Conservation (phyloP, 1,284 basidiomycete species). For the Anthracocystis walkeri region DNA sequence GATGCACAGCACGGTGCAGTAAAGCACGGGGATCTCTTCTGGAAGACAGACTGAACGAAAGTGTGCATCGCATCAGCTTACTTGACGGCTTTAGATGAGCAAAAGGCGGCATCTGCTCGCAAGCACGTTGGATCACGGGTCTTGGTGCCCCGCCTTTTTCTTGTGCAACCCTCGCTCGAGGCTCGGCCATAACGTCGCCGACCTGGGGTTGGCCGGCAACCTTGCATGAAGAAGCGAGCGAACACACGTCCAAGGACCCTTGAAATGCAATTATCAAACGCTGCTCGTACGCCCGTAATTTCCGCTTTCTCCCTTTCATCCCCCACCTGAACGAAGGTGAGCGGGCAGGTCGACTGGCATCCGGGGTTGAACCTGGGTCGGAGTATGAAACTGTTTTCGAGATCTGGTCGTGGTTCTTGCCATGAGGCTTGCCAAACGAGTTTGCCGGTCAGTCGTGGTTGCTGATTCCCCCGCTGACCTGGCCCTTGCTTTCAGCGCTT, state of each 20-base stretch:
- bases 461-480: too few relatives aligned
- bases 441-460: too few relatives aligned
- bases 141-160: background rate
- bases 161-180: background rate
- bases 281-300: too few relatives aligned
- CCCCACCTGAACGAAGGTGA: too few relatives aligned
- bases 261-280: too few relatives aligned
- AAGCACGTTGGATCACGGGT: too few relatives aligned
- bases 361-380: background rate
- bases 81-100: background rate
- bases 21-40: background rate
- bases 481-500: too few relatives aligned
- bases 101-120: background rate
- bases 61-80: conserved; percentile 1
- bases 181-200: conserved; percentile 15
- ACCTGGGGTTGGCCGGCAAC: conserved; percentile 11
- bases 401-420: conserved; percentile 2
- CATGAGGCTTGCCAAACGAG: background rate
- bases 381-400: background rate
- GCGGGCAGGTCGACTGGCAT: too few relatives aligned
- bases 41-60: too few relatives aligned
- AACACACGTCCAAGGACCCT: too few relatives aligned
- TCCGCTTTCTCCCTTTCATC: too few relatives aligned
- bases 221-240: background rate
- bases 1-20: too few relatives aligned